phyloP scores from a whole-genome alignment of 306 rosid genomes.

The Cucurbita ficifolia region DNA sequence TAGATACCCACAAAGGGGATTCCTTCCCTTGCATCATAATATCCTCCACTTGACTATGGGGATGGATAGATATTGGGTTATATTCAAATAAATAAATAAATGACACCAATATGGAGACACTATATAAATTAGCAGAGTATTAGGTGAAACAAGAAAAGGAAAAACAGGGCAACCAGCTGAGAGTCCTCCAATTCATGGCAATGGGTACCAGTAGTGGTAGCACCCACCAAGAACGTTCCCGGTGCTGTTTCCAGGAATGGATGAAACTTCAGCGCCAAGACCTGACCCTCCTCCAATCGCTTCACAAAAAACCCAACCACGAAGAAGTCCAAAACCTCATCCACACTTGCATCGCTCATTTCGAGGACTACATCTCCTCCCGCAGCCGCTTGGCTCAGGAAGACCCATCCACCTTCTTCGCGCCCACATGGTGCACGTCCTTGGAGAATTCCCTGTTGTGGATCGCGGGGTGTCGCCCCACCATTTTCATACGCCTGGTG shows the following conservation, averaged over 20 bases:
- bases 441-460: conserved; percentile 27
- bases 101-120: too few relatives aligned
- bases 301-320: neutral
- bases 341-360: conserved; percentile 6
- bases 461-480: conserved; percentile 28
- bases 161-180: too few relatives aligned
- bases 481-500: conserved; percentile 17
- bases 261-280: conserved; percentile 18
- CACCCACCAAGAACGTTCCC: neutral
- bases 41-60: neutral
- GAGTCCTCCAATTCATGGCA: neutral
- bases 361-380: conserved; percentile 7
- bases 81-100: too few relatives aligned
- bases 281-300: conserved; percentile 10
- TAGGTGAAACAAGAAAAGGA: too few relatives aligned
- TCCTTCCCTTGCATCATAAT: neutral
- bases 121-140: too few relatives aligned
- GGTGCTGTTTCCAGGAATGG: conserved; percentile 28
- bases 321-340: neutral
- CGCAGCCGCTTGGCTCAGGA: conserved; percentile 1
- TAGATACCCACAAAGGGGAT: too few relatives aligned
- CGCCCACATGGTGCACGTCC: conserved; percentile 20
- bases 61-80: too few relatives aligned
- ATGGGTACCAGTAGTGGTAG: neutral
- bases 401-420: conserved; percentile 4